Conservation (phyloP, 1,284 basidiomycete genomes). For the Melanopsichium pennsylvanicum region DNA sequence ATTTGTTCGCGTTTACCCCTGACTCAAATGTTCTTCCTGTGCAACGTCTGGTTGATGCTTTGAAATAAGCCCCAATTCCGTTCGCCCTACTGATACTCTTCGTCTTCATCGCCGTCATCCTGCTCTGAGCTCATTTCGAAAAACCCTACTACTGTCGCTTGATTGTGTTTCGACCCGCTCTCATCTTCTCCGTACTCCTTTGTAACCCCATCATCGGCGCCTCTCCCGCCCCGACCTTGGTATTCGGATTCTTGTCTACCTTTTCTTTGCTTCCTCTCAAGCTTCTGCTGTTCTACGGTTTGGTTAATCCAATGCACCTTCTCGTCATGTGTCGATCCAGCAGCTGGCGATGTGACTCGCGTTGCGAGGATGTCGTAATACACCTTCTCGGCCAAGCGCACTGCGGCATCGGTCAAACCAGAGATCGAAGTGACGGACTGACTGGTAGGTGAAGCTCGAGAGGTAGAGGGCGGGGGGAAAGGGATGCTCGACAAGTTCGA, state of each 20-base stretch:
- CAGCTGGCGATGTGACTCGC: neutral
- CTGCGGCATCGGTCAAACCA: conserved; percentile 24
- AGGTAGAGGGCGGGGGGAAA: conserved; percentile 16
- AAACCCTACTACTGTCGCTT: conserved; percentile 12
- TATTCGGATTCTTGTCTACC: conserved; percentile 47
- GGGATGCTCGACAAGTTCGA: conserved; percentile 12
- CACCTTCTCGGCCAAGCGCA: conserved; percentile 18
- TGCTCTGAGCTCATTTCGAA: conserved; percentile 12
- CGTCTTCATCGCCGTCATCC: conserved; percentile 11
- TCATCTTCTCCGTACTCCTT: neutral
- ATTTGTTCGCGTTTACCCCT: too few relatives aligned
- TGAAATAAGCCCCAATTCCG: too few relatives aligned
- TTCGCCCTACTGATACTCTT: conserved; percentile 1
- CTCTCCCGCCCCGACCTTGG: conserved; percentile 49
- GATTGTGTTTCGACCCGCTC: neutral
- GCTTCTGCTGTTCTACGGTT: conserved; percentile 73
- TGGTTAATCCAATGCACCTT: conserved; percentile 68
- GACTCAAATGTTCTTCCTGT: too few relatives aligned
- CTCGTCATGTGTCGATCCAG: conserved; percentile 4
- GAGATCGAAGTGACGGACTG: conserved; percentile 24
- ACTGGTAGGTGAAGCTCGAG: neutral
- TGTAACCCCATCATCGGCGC: conserved; percentile 34
- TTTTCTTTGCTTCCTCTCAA: conserved; percentile 66
- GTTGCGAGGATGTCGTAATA: conserved; percentile 66
- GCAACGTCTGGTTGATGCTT: too few relatives aligned